A percentile compares a stretch with the other conserved stretches of the same genome.
phyloP scores from a whole-genome alignment of 2,329 filamentous ascomycete species.

The Teratosphaeria nubilosa region DNA sequence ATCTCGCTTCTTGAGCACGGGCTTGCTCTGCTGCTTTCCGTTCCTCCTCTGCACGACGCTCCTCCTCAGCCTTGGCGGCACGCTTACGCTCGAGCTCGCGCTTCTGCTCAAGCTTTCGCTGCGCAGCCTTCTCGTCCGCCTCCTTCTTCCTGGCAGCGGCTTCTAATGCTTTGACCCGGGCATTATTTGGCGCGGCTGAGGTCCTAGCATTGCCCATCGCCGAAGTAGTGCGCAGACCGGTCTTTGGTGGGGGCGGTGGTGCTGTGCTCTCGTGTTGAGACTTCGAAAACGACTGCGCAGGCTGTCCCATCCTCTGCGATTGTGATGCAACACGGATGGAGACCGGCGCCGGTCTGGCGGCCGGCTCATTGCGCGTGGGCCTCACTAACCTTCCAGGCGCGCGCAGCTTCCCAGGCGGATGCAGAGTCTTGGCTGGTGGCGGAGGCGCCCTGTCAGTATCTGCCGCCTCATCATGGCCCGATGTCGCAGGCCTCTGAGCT shows the following conservation, averaged over 20 bases:
- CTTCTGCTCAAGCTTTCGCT: conserved; percentile 72
- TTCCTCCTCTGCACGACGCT: conserved; percentile 28
- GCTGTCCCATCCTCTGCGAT: conserved; percentile 26
- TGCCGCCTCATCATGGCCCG: conserved; percentile 32
- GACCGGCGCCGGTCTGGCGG: conserved; percentile 56
- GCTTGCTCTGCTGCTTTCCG: conserved; percentile 30
- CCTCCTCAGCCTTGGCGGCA: conserved; percentile 53
- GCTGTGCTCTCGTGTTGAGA: conserved; percentile 22
- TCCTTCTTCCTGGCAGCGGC: conserved; percentile 74
- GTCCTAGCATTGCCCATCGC: conserved; percentile 39
- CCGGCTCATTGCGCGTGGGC: conserved; percentile 38
- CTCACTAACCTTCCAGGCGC: conserved; percentile 24
- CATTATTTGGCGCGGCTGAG: conserved; percentile 41
- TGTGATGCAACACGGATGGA: conserved; percentile 55
- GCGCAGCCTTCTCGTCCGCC: conserved; percentile 68
- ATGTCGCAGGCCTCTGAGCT: conserved; percentile 18
- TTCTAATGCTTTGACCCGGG: conserved; percentile 48
- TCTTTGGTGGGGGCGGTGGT: conserved; percentile 38
- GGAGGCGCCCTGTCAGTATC: conserved; percentile 49
- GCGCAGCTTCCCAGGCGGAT: conserved; percentile 28
- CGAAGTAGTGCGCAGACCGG: conserved; percentile 59
- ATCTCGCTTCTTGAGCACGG: conserved; percentile 26
- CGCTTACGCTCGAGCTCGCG: conserved; percentile 70
- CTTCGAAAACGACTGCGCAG: conserved; percentile 14
- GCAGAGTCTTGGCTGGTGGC: conserved; percentile 43